Percentiles rank a stretch among this genome's conserved stretches.
Evolutionary conservation across 208 protist genomes (phyloP).

Genomic region (Leishmania mexicana): DNA sequence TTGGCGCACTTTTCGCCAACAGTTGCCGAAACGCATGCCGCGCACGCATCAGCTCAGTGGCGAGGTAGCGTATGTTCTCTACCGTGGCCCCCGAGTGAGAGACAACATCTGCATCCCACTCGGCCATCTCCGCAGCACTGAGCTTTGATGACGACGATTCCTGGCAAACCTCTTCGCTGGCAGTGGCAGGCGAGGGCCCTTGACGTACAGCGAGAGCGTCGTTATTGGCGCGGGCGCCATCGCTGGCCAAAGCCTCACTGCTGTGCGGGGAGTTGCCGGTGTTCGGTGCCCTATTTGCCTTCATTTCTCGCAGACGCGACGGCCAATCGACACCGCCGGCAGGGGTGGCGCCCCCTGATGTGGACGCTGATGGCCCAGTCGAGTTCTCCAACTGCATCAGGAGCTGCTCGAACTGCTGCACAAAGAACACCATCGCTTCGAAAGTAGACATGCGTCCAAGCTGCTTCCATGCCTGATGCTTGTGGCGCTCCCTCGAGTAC

Average conservation of each 20-base stretch:
- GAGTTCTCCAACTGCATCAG: conserved; percentile 23
- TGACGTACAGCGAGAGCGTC: neutral
- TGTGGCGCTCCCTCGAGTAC: conserved; percentile 61
- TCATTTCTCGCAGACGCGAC: conserved; percentile 17
- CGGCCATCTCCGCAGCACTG: neutral
- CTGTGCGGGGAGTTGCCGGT: neutral
- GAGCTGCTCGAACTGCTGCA: conserved; percentile 46
- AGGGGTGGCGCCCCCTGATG: neutral
- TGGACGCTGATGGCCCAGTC: neutral
- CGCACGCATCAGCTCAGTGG: conserved; percentile 49
- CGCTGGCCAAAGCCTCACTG: neutral
- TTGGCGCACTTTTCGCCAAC: neutral
- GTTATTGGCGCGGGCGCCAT: neutral
- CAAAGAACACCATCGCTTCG: conserved; percentile 90
- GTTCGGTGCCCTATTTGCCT: neutral
- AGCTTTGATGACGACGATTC: neutral
- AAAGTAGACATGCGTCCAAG: conserved; percentile 64
- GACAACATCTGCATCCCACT: conserved; percentile 60
- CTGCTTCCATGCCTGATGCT: conserved; percentile 77
- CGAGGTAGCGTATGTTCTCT: conserved; percentile 60
- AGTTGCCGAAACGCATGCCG: conserved; percentile 22
- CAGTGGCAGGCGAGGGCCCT: neutral
- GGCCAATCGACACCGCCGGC: conserved; percentile 17
- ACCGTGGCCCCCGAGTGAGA: conserved; percentile 32
- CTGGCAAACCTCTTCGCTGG: neutral